Percentiles rank a stretch among this genome's conserved stretches.
phyloP scores from a whole-genome alignment of 345 rosid genomes.

The Ceriops tagal region DNA sequence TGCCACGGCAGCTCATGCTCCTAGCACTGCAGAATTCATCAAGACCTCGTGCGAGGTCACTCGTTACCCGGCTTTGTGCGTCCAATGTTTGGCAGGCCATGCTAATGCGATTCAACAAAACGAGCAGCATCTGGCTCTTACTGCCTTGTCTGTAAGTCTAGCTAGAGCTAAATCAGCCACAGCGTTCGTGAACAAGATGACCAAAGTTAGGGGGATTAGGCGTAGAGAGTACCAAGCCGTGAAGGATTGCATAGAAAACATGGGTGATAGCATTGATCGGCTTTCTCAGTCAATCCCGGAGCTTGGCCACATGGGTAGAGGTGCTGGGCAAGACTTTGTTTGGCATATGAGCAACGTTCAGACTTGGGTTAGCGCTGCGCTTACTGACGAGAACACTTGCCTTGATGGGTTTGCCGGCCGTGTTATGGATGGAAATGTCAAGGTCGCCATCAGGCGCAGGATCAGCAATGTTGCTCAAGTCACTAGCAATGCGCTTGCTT shows the following conservation, averaged over 20 bases:
- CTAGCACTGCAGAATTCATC: slow-evolving; percentile 46
- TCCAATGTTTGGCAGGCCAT: slow-evolving; percentile 49
- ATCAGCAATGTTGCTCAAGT: slow-evolving; percentile 63
- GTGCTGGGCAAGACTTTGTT: slow-evolving; percentile 42
- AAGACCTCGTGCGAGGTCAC: slow-evolving; percentile 59
- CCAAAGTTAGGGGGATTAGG: slow-evolving; percentile 40
- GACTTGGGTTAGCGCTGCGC: slow-evolving; percentile 94
- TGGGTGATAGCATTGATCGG: slow-evolving; percentile 61
- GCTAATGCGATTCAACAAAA: slow-evolving; percentile 44
- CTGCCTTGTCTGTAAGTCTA: slow-evolving; percentile 68
- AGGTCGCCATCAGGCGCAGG: slow-evolving; percentile 45
- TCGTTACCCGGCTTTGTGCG: slow-evolving; percentile 62
- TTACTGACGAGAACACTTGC: slow-evolving; percentile 75
- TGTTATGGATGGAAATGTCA: slow-evolving; percentile 53
- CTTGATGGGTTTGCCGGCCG: slow-evolving; percentile 67
- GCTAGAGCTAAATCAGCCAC: slow-evolving; percentile 51
- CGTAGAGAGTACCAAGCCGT: slow-evolving; percentile 56
- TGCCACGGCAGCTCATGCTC: slow-evolving; percentile 28
- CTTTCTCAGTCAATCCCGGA: slow-evolving; percentile 61
- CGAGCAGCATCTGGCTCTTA: slow-evolving; percentile 55
- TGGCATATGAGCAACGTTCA: slow-evolving; percentile 83
- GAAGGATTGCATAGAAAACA: slow-evolving; percentile 69
- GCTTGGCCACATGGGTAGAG: slow-evolving; percentile 43
- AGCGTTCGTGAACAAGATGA: slow-evolving; percentile 47
- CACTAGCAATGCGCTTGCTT: slow-evolving; percentile 83